Conservation (phyloP, 2,329 filamentous ascomycete genomes). For the Hortaea sp. region DNA sequence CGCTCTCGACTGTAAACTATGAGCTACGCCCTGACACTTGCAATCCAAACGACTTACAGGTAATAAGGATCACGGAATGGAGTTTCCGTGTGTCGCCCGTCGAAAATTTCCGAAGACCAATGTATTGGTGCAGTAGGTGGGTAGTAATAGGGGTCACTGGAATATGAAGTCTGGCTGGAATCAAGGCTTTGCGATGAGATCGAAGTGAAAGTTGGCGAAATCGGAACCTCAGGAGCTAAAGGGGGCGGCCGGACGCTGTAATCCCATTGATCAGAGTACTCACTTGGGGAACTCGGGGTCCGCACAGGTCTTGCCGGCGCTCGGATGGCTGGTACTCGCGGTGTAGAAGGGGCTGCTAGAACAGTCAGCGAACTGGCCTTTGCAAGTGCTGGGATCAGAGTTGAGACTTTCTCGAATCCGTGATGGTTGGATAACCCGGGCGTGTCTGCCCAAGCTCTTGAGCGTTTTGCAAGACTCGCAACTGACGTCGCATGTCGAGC, state of each 20-base stretch:
- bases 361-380: no score
- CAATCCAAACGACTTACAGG: conserved; percentile 1
- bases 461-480: conserved; percentile 1
- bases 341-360: not conserved
- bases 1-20: conserved; percentile 8
- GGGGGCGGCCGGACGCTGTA: conserved; percentile 15
- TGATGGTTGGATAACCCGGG: not conserved
- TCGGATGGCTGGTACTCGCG: not conserved
- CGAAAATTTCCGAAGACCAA: conserved; percentile 36
- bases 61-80: conserved; percentile 22
- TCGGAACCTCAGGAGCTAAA: conserved; percentile 28
- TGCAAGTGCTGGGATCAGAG: no score
- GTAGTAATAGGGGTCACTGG: conserved; percentile 9
- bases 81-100: conserved; percentile 30
- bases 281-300: conserved; percentile 10
- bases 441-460: conserved; percentile 1
- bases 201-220: conserved; percentile 34
- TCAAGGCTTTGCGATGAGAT: conserved; percentile 32
- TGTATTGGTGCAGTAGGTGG: conserved; percentile 20
- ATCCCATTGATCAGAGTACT: conserved; percentile 8
- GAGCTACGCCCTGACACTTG: not conserved
- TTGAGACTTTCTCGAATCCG: not conserved
- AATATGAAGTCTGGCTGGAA: conserved; percentile 23
- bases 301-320: conserved; percentile 1
- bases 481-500: not conserved